Conservation (phyloP, 192 early-diverging fungal genomes). For the Glomus cerebriforme region DNA sequence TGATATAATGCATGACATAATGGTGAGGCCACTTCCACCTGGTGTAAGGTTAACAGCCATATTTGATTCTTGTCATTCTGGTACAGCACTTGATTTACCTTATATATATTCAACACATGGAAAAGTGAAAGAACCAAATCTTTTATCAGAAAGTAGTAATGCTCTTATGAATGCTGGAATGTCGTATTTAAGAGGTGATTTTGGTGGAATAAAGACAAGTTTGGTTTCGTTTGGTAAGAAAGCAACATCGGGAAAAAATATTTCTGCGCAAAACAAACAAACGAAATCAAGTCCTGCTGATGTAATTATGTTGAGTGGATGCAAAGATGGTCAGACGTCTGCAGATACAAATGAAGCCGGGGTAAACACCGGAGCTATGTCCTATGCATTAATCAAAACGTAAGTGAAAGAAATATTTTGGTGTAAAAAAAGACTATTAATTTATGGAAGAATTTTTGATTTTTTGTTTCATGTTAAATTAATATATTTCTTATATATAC, state of each 20-base stretch:
- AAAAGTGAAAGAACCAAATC: slow-evolving; percentile 49
- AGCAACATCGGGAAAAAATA: slow-evolving; percentile 38
- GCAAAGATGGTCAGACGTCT: slow-evolving; percentile 83
- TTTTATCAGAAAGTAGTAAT: slow-evolving; percentile 49
- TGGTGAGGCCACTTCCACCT: slow-evolving; percentile 67
- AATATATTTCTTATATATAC: slow-evolving; percentile 34
- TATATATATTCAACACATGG: slow-evolving; percentile 76
- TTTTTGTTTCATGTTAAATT: slow-evolving; percentile 1
- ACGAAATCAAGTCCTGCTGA: slow-evolving; percentile 62
- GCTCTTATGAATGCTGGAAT: slow-evolving; percentile 49
- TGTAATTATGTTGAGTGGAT: slow-evolving; percentile 81
- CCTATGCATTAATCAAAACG: slow-evolving; percentile 68
- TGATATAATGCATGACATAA: slow-evolving; percentile 72
- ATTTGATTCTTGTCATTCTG: slow-evolving; percentile 87
- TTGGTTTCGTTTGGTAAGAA: slow-evolving; percentile 52
- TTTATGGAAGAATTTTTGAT: neutral
- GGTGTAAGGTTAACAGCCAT: slow-evolving; percentile 74
- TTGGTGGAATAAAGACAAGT: slow-evolving; percentile 41
- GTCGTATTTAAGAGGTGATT: slow-evolving; percentile 52
- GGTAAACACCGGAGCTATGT: slow-evolving; percentile 73
- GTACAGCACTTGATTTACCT: slow-evolving; percentile 79
- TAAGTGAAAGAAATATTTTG: slow-evolving; percentile 1
- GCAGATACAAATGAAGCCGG: slow-evolving; percentile 70
- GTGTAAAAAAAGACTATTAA: neutral
- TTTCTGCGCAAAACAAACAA: slow-evolving; percentile 30